Evolutionary conservation across 805 yeast species (phyloP).

Genomic region (Wickerhamiella alocasiicola): DNA sequence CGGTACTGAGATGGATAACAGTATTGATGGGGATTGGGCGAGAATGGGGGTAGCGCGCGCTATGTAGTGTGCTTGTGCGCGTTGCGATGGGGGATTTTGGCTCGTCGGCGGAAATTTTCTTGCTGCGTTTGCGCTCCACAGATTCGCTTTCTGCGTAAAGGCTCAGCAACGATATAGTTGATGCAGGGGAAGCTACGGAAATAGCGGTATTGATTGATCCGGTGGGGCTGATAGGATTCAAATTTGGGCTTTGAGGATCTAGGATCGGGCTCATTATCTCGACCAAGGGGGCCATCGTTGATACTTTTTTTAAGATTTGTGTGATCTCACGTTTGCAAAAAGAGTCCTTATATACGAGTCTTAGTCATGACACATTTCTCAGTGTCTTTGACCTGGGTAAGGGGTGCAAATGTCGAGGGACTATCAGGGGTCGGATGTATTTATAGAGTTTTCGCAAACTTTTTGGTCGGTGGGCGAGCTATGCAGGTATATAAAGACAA

Average conservation of each 20-base stretch:
- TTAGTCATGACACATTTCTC: no score
- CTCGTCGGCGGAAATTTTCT: background rate
- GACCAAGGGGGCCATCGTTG: no score
- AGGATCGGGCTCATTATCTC: background rate
- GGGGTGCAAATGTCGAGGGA: no score
- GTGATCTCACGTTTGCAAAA: no score
- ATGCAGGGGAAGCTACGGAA: slow-evolving; percentile 4
- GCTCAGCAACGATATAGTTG: slow-evolving; percentile 4
- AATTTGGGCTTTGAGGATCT: slow-evolving; percentile 7
- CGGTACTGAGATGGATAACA: slow-evolving; percentile 3
- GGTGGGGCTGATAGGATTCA: slow-evolving; percentile 5
- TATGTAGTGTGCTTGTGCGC: background rate
- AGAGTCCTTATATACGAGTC: no score
- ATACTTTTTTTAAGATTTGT: no score
- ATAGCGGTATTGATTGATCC: background rate
- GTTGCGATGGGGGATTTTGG: background rate
- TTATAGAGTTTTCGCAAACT: no score
- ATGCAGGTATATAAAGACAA: no score
- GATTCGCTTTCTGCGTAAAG: background rate
- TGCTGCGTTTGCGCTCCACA: background rate
- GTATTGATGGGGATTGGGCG: slow-evolving; percentile 9
- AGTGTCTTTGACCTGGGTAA: background rate
- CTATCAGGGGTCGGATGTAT: no score
- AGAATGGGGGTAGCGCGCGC: slow-evolving; percentile 3
- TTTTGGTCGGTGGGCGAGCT: no score